phyloP scores from a whole-genome alignment of 148 eudicot genomes.

The Bassia scoparia region DNA sequence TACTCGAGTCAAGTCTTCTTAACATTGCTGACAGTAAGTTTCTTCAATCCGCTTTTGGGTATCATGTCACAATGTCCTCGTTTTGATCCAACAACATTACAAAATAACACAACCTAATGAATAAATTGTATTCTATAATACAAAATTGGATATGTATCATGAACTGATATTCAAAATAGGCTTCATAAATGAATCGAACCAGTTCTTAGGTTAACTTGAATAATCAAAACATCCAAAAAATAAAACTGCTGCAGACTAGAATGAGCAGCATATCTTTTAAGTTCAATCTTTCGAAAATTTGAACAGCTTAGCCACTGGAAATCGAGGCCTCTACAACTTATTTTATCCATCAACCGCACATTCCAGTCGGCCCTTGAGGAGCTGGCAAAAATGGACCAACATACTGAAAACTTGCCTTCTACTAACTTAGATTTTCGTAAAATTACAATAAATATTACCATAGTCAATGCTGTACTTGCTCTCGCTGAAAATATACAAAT shows the following conservation, averaged over 20 bases:
- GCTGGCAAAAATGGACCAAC: slow-evolving; percentile 21
- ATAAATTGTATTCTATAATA: neutral
- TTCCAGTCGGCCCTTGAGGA: slow-evolving; percentile 3
- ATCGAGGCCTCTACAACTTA: slow-evolving; percentile 11
- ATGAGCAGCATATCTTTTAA: slow-evolving; percentile 1
- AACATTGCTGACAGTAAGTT: too few relatives aligned
- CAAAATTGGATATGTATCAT: slow-evolving; percentile 9
- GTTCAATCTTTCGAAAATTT: slow-evolving; percentile 1
- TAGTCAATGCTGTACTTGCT: slow-evolving; percentile 24
- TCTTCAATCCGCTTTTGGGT: neutral
- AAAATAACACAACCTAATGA: neutral
- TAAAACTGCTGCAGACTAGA: slow-evolving; percentile 18
- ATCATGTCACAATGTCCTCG: neutral
- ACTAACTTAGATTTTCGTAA: slow-evolving; percentile 16
- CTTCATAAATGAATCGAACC: slow-evolving; percentile 15
- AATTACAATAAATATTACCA: slow-evolving; percentile 21
- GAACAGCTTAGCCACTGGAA: slow-evolving; percentile 18
- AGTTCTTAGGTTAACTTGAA: slow-evolving; percentile 19
- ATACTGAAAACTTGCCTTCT: slow-evolving; percentile 22
- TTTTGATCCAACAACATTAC: neutral
- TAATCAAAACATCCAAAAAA: slow-evolving; percentile 22
- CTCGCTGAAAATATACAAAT: slow-evolving; percentile 30
- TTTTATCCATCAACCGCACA: slow-evolving; percentile 19
- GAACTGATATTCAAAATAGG: neutral
- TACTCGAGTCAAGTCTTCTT: too few relatives aligned